Base-by-base conservation (phyloP, 306 rosid genomes). In the Pyrus betulifolia region DNA sequence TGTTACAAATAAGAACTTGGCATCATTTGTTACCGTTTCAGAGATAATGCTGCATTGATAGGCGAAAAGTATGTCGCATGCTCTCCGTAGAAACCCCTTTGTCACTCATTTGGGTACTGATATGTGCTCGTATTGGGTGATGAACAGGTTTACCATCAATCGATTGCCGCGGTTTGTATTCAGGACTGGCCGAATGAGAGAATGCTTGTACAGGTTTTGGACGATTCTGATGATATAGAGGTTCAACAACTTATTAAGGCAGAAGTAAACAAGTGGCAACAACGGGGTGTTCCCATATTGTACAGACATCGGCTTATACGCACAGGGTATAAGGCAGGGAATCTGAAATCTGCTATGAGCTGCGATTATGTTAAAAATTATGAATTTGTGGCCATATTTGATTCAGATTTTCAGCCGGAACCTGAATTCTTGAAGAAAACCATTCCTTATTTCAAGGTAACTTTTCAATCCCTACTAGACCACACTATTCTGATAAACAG, bases 181-280 rank as follows among this genome's bases (percentile, higher is more conserved):
- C 80, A 80, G 88, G 99, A 95, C 72, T 95, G 99, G 99, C 99
- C 99, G 28, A 95, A 80, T 85, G 93, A 90, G 83, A 90, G 87
- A 88, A 90, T 95, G 92, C 99, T 95, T 70, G 85, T 92, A 45
- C 99, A 95, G 87, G 89, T 95, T 80, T 90, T 95, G 75, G 99
- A 95, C 76, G 99, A 95, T 89, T 95, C 99, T 42, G 93, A 95
- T 87, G 99, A 95, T 49, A 71, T 79, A 38, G 97, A 92, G 72
- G 89, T 74, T 49, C 99, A 95, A 76, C 84, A 83, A 4, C 97
- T 92, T 84, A 95, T 95, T 82, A 95, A 90, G 90, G 97, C 97
- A 67, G 99, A 95, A 85, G 97, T 95, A 64, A 92, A 87, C 72
- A 95, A 95, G 87, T 95, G 99, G 99, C 97, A 92, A 82, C 96